Conservation (phyloP, 1,139 yeast species). For the Geotrichum fermentans region DNA sequence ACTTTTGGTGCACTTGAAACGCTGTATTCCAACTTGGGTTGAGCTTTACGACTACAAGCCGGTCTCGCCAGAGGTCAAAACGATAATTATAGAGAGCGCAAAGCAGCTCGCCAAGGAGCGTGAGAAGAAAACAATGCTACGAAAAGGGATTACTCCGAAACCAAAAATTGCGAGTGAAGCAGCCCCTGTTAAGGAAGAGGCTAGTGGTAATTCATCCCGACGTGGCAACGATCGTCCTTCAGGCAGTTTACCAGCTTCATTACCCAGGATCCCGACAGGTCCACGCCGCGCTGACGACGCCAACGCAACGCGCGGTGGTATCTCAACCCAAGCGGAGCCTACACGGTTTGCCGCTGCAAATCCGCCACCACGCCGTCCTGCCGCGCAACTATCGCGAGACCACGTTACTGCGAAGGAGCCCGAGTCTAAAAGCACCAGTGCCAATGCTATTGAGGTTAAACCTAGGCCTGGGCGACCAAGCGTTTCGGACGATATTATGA, state of each 20-base stretch:
- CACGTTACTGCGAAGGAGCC: neutral
- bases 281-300: slow-evolving; percentile 20
- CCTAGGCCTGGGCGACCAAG: slow-evolving; percentile 12
- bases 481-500: neutral
- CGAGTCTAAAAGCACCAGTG: slow-evolving; percentile 12
- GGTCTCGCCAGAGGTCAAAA: slow-evolving; percentile 26
- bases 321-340: slow-evolving; percentile 5
- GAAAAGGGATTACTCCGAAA: slow-evolving; percentile 3
- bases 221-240: slow-evolving; percentile 5
- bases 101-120: slow-evolving; percentile 21
- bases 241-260: slow-evolving; percentile 22
- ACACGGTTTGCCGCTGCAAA: neutral
- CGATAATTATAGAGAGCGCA: slow-evolving; percentile 24
- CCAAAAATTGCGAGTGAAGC: slow-evolving; percentile 1
- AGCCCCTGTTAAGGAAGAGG: slow-evolving; percentile 3
- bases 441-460: slow-evolving; percentile 21
- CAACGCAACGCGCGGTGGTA: slow-evolving; percentile 5
- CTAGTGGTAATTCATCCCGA: neutral
- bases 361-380: slow-evolving; percentile 1
- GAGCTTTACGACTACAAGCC: slow-evolving; percentile 36
- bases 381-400: slow-evolving; percentile 1
- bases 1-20: slow-evolving; percentile 63
- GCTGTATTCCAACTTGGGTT: slow-evolving; percentile 54
- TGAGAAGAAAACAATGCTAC: slow-evolving; percentile 13
- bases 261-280: slow-evolving; percentile 27